phyloP scores from a whole-genome alignment of 1,284 basidiomycete genomes.

The Rhodotorula sp. region DNA sequence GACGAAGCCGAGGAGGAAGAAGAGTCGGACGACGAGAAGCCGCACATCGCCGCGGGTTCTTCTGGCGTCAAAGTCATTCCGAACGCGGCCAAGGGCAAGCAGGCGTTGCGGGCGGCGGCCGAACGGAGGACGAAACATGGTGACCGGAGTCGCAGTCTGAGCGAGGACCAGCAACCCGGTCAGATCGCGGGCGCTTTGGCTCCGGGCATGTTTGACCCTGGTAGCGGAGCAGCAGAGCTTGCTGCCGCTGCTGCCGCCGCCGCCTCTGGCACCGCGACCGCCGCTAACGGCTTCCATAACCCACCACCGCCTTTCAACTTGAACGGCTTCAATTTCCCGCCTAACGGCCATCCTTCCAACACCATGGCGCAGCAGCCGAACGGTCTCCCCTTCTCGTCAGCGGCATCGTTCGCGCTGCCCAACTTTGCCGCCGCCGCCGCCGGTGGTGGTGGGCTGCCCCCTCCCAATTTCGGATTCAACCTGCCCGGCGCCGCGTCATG shows the following conservation, averaged over 20 bases:
- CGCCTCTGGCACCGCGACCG: not conserved
- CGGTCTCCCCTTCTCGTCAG: not conserved
- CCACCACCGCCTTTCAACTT: not conserved
- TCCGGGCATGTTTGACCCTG: not conserved
- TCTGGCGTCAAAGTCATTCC: constrained; percentile 14
- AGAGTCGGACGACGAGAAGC: constrained; percentile 52
- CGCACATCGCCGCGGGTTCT: constrained; percentile 14
- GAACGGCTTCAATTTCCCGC: not conserved
- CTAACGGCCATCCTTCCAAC: not conserved
- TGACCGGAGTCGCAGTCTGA: not conserved
- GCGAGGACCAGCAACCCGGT: constrained; percentile 8
- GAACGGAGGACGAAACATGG: constrained; percentile 12
- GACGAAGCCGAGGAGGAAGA: constrained; percentile 47
- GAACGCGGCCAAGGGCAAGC: constrained; percentile 22
- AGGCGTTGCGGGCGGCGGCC: constrained; percentile 19
- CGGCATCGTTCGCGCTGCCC: not conserved
- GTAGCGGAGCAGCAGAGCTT: not conserved
- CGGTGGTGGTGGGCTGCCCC: not conserved
- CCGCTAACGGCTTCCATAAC: not conserved
- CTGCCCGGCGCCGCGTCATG: not conserved
- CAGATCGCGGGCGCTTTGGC: not conserved
- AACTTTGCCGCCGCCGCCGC: not conserved
- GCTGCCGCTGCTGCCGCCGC: no score
- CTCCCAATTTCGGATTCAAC: not conserved
- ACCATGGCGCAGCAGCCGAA: not conserved